Base-by-base conservation (phyloP, 2,329 filamentous ascomycete genomes). In the Xylariomycetidae sp. region DNA sequence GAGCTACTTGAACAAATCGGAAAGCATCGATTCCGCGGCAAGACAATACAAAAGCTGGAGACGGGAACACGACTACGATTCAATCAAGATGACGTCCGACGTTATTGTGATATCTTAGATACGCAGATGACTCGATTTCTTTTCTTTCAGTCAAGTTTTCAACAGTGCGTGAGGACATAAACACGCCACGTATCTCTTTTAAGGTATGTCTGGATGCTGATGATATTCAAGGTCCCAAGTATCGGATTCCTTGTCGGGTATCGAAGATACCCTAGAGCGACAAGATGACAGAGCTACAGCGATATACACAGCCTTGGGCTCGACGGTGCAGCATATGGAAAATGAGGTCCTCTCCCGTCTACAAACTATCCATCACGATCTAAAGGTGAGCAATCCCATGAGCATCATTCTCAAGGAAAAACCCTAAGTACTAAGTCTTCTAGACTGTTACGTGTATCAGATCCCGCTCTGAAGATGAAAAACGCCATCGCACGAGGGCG, bases 111-210 rank as follows among this genome's bases (percentile, higher is more conserved):
- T 15, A 32, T 36, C 9, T 30, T 39, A 6, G 36, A 41, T 12
- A 36, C 22, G 19, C 38, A 38, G 23, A 36, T 41, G 38, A 30
- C 31, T 15, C 36, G 38, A 11, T 38, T 41, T 14, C 31, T 38
- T 19, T 41, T 38, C 26, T 34, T 41, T 5, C 32, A 41, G 10
- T n/a, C n/a, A n/a, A n/a, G n/a, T n/a, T n/a, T n/a, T n/a, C n/a
- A n/a, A n/a, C n/a, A n/a, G n/a, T n/a, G n/a, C n/a, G n/a, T n/a
- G n/a, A n/a, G n/a, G n/a, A n/a, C n/a, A n/a, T n/a, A n/a, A n/a
- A n/a, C n/a, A n/a, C n/a, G n/a, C n/a, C n/a, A n/a, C n/a, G n/a
- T n/a, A n/a, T n/a, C n/a, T n/a, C n/a, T n/a, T n/a, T n/a, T n/a
- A n/a, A n/a, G n/a, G n/a, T n/a, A n/a, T n/a, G n/a, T n/a, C n/a